Evolutionary conservation across 2,329 filamentous ascomycete genomes (phyloP).

Genomic region (Claviceps paspali): DNA sequence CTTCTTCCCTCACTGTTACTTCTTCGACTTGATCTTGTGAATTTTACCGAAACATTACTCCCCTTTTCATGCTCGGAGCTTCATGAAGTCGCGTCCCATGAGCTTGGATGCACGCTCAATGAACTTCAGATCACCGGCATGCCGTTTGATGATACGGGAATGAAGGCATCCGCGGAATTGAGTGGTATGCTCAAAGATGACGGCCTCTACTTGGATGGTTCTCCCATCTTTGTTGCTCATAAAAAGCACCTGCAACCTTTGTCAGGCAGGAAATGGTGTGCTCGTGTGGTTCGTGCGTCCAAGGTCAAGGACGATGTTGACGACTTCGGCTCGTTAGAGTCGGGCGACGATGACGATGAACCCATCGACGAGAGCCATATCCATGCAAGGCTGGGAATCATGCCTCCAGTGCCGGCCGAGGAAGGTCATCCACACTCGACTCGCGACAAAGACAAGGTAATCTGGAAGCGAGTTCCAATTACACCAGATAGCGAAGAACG

Average conservation of each 20-base stretch:
- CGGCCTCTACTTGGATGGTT: constrained; percentile 33
- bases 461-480: constrained; percentile 36
- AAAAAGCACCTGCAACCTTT: constrained; percentile 25
- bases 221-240: constrained; percentile 26
- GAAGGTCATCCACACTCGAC: constrained; percentile 27
- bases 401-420: constrained; percentile 26
- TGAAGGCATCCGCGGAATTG: constrained; percentile 31
- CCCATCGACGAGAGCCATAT: constrained; percentile 9
- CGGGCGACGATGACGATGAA: constrained; percentile 4
- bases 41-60: constrained; percentile 32
- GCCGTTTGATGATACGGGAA: constrained; percentile 31
- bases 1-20: constrained; percentile 31
- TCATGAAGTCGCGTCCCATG: constrained; percentile 37
- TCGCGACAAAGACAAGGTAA: constrained; percentile 26
- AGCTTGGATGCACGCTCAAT: constrained; percentile 36
- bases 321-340: constrained; percentile 15
- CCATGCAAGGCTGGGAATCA: constrained; percentile 16
- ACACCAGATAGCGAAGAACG: constrained; percentile 25
- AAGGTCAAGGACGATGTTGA: constrained; percentile 16
- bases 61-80: constrained; percentile 30
- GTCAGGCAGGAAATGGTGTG: constrained; percentile 22
- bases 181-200: constrained; percentile 38
- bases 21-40: constrained; percentile 38
- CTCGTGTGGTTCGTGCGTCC: constrained; percentile 31
- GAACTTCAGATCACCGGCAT: constrained; percentile 38